A percentile compares a stretch with the other conserved stretches of the same genome.
Evolutionary conservation across 129 eudicot species (phyloP).

Genomic region (Lonicera japonica): DNA sequence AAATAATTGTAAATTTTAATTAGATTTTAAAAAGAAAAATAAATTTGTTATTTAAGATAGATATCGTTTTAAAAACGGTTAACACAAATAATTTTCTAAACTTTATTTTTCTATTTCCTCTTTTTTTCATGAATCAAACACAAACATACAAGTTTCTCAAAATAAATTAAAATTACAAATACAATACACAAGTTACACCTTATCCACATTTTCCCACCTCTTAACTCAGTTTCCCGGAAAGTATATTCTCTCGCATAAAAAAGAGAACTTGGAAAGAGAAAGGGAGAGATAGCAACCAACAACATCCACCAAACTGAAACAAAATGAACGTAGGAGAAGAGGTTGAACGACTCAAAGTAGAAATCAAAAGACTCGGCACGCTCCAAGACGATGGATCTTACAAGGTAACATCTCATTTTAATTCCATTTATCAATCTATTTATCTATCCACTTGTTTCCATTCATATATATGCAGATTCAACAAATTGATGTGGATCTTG

Average conservation of each 20-base stretch:
- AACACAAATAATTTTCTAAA: too few relatives aligned
- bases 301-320: not conserved
- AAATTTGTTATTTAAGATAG: too few relatives aligned
- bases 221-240: not conserved
- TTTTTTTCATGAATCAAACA: too few relatives aligned
- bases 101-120: too few relatives aligned
- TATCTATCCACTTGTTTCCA: too few relatives aligned
- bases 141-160: too few relatives aligned
- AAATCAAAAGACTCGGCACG: constrained; percentile 83
- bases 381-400: constrained; percentile 82
- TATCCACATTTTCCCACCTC: not conserved
- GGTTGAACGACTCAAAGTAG: constrained; percentile 68
- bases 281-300: not conserved
- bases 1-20: too few relatives aligned
- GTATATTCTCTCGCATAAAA: not conserved
- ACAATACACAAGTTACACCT: not conserved
- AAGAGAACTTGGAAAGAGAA: not conserved
- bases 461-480: not conserved
- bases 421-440: not conserved
- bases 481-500: not conserved
- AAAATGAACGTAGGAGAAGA: constrained; percentile 96
- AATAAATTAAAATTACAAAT: too few relatives aligned
- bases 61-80: too few relatives aligned
- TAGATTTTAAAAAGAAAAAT: too few relatives aligned
- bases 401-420: constrained; percentile 63